Evolutionary conservation across 2,329 filamentous ascomycete species (phyloP).

Genomic region (Neonectria magnoliae): DNA sequence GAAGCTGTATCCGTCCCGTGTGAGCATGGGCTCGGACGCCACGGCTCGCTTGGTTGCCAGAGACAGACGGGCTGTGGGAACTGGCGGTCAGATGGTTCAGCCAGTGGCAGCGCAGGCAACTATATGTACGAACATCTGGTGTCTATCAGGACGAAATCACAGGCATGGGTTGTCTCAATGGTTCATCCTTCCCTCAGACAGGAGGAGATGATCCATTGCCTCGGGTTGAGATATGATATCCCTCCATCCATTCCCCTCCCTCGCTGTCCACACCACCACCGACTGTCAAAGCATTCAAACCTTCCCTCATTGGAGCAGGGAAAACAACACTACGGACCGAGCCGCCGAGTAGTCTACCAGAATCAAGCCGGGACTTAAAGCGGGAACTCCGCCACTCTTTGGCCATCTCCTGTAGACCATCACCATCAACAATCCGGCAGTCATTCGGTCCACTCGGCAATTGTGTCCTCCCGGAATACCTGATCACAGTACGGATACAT

Average conservation of each 20-base stretch:
- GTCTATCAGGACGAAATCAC: not conserved
- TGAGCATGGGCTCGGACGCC: not conserved
- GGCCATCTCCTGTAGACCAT: not conserved
- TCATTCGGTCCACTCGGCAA: not conserved
- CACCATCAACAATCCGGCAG: not conserved
- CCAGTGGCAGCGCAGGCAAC: not conserved
- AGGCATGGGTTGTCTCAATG: not conserved
- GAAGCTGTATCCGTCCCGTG: not conserved
- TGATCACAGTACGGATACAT: no score
- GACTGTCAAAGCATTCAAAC: not conserved
- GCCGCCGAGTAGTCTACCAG: slow-evolving; percentile 12
- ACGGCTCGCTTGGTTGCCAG: not conserved
- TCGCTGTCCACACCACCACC: not conserved
- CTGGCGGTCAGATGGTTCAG: slow-evolving; percentile 9
- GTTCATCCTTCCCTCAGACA: not conserved
- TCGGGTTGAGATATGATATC: not conserved
- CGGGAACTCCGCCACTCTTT: not conserved
- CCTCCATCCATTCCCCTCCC: not conserved
- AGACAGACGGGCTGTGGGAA: not conserved
- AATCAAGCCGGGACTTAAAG: not conserved
- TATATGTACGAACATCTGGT: not conserved
- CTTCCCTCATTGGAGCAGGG: slow-evolving; percentile 2
- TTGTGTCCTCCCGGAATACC: not conserved
- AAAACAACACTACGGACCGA: slow-evolving; percentile 20
- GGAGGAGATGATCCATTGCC: not conserved